These are phyloP conservation scores for Metschnikowia henanensis DNA, from an alignment of 805 yeast genomes.

Conservation along the genomic window DNA sequence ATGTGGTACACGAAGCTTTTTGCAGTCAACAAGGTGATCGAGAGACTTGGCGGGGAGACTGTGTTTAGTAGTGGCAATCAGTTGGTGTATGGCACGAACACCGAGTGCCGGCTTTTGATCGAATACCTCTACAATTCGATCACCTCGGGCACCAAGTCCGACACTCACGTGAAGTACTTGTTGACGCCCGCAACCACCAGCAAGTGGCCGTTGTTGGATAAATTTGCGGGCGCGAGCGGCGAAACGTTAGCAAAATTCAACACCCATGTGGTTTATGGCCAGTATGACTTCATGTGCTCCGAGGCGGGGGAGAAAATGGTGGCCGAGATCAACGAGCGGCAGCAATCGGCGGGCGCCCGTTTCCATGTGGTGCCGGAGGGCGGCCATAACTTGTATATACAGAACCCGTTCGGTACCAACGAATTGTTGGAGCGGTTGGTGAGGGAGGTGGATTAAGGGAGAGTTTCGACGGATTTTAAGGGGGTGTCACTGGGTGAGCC, in stretches of 20 bases:
- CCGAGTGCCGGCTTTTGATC: constrained; percentile 35
- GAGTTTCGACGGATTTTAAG: no score
- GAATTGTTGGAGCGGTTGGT: constrained; percentile 20
- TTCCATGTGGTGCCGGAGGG: constrained; percentile 30
- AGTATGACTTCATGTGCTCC: constrained; percentile 71
- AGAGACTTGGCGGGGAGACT: constrained; percentile 29
- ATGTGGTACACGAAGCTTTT: constrained; percentile 43
- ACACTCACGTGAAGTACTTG: constrained; percentile 45
- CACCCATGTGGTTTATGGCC: constrained; percentile 60
- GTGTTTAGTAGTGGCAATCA: constrained; percentile 29
- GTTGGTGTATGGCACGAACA: constrained; percentile 37
- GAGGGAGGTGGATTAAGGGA: neutral
- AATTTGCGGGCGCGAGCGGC: constrained; percentile 28
- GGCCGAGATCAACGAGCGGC: constrained; percentile 19
- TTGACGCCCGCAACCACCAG: constrained; percentile 62
- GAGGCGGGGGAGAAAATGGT: constrained; percentile 48
- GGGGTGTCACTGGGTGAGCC: no score
- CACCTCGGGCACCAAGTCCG: constrained; percentile 39
- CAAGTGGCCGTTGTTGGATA: constrained; percentile 64
- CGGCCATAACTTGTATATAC: constrained; percentile 46
- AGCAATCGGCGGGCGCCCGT: constrained; percentile 3
- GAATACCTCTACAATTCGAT: constrained; percentile 45
- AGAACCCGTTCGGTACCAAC: constrained; percentile 45
- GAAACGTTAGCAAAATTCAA: constrained; percentile 30
- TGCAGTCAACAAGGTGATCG: constrained; percentile 38